A percentile compares a stretch with the other conserved stretches of the same genome.
phyloP scores from a whole-genome alignment of 202 grass and related monocot species.

The Digitaria exilis region DNA sequence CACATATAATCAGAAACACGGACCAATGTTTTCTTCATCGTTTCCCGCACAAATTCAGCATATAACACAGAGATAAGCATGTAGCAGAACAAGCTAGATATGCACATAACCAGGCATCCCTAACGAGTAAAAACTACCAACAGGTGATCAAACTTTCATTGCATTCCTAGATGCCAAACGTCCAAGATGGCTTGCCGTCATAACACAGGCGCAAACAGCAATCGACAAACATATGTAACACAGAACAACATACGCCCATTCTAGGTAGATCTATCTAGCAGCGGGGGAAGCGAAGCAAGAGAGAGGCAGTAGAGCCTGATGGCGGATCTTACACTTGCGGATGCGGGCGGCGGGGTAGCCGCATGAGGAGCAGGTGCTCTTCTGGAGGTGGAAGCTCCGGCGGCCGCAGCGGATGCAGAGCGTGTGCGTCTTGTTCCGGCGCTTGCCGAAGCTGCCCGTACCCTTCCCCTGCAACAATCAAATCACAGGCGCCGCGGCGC shows the following conservation, averaged over 20 bases:
- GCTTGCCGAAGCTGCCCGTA: constrained; percentile 73
- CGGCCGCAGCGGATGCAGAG: constrained; percentile 72
- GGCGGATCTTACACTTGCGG: constrained; percentile 68
- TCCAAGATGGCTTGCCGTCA: no score
- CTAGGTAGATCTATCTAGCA: constrained; percentile 20
- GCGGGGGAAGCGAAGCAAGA: not conserved
- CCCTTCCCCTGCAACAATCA: constrained; percentile 50
- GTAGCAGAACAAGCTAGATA: not conserved
- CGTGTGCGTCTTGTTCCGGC: constrained; percentile 83
- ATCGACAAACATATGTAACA: not conserved
- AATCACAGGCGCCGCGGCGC: not conserved
- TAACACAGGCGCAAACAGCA: no score
- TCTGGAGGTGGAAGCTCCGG: constrained; percentile 80
- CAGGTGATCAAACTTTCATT: not conserved
- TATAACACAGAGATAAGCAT: no score
- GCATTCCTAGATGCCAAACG: not conserved
- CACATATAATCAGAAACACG: constrained; percentile 26
- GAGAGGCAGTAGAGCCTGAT: no score
- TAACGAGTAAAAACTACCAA: no score
- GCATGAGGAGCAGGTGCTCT: constrained; percentile 74
- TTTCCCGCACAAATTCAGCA: not conserved
- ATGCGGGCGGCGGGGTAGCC: constrained; percentile 76
- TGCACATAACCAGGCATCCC: not conserved
- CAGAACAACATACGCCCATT: not conserved
- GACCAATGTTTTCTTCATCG: constrained; percentile 29